These are phyloP conservation scores for Pelargonium citronellum DNA, from an alignment of 441 rosid genomes.

Conservation along the genomic window DNA sequence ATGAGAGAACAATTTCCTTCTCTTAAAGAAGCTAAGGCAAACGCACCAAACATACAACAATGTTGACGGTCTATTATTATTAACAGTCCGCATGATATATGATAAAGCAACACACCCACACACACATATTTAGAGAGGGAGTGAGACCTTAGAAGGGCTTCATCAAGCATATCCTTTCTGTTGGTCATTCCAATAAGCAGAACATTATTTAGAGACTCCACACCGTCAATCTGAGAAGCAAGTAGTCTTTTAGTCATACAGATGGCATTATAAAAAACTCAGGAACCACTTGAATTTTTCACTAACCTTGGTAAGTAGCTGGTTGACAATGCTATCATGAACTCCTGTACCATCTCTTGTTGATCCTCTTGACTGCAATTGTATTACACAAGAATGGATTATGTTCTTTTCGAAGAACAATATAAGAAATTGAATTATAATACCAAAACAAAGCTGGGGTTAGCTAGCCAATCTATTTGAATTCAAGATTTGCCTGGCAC, in stretches of 20 bases:
- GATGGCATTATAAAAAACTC: background rate
- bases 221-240: constrained; percentile 90
- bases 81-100: constrained; percentile 1
- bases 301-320: constrained; percentile 89
- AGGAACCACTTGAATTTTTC: constrained; percentile 20
- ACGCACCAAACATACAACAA: background rate
- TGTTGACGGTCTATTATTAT: background rate
- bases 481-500: background rate
- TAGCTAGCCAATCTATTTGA: too few species aligned
- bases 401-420: constrained; percentile 2
- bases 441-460: constrained; percentile 14
- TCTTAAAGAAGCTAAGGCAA: background rate
- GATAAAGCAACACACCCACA: background rate
- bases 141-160: constrained; percentile 85
- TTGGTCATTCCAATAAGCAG: constrained; percentile 99
- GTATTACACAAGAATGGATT: constrained; percentile 20
- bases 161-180: constrained; percentile 96
- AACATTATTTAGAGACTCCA: constrained; percentile 95
- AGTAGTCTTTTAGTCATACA: constrained; percentile 19
- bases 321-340: constrained; percentile 94
- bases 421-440: background rate
- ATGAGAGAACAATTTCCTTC: constrained; percentile 5
- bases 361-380: constrained; percentile 88
- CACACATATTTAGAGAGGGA: constrained; percentile 19
- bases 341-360: constrained; percentile 98